Evolutionary conservation across 495 filamentous ascomycete species (phyloP), one percentile per base, ranked within the genome.

Genomic region (Xylaria acuta): DNA sequence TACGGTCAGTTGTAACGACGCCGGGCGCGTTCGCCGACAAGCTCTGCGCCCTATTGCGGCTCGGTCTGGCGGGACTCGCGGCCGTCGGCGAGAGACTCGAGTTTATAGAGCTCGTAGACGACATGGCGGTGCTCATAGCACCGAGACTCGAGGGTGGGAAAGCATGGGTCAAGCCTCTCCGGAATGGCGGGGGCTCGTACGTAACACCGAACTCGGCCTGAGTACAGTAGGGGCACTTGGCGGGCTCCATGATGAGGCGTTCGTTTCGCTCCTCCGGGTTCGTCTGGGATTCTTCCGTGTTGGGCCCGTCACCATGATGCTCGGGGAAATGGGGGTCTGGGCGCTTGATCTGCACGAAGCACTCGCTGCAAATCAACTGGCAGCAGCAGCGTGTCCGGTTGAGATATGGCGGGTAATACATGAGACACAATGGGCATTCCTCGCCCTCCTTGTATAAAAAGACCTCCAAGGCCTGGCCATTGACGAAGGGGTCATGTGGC

Each of bases 291-390:
- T 51, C 81, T 74, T 76, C 85, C 53, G 72, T 83, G 73, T 81
- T 88, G 82, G 74, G 86, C 68, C 90, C 88, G 7, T 87, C 87
- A 69, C 71, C 76, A 73, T 92, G 90, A 65, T 97, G 94, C 80
- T 99, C 96, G 14, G 96, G 96, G 53, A 93, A 91, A 82, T 99
- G 96, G 18, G 96, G 96, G 76, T 99, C 96, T 11, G 95, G 93
- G 32, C 96, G 89, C 84, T 97, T 99, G 79, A 99, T 99, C 79
- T 99, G 96, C 11, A 99, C 97, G 76, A 99, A 99, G 79, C 96
- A 99, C 83, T 99, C 96, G 59, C 96, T 98, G 84, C 96, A 99
- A 69, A 99, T 98, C 7, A 94, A 87, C 78, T 99, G 96, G 76
- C 97, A 95, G 80, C 96, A 99, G 78, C 96, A 99, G 74, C 96